phyloP scores from a whole-genome alignment of 1,284 basidiomycete species.

The Trichosporon sp. region DNA sequence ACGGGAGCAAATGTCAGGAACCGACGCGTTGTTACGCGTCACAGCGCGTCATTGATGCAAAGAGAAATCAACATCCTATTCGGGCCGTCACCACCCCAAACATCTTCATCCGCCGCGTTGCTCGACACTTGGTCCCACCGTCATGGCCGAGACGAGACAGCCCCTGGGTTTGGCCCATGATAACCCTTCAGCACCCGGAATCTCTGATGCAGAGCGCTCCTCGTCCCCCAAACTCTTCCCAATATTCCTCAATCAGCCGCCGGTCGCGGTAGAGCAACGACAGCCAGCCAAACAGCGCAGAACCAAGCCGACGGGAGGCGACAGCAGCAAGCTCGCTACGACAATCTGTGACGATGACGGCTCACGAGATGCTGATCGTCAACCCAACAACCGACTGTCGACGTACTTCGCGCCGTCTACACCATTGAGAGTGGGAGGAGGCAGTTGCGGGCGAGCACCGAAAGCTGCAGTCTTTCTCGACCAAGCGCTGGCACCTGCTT shows the following conservation, averaged over 20 bases:
- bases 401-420: slow-evolving; percentile 9
- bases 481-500: background rate
- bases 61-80: slow-evolving; percentile 1
- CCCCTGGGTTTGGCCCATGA: background rate
- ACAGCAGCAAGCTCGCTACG: background rate
- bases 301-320: background rate
- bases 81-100: too few relatives aligned
- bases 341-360: background rate
- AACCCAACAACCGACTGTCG: background rate
- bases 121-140: background rate
- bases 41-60: background rate
- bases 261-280: background rate
- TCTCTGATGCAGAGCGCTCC: background rate
- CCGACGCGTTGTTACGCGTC: background rate
- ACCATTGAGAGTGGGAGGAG: background rate
- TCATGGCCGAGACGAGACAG: background rate
- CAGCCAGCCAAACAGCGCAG: background rate
- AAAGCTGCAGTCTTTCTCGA: background rate
- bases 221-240: slow-evolving; percentile 20
- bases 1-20: slow-evolving; percentile 14
- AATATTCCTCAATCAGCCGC: slow-evolving; percentile 21
- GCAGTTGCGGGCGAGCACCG: background rate
- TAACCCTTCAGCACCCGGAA: background rate
- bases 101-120: too few relatives aligned
- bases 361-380: background rate